Evolutionary conservation across 2,329 filamentous ascomycete genomes (phyloP).

Genomic region (Paracorniculantispora psalliotae): DNA sequence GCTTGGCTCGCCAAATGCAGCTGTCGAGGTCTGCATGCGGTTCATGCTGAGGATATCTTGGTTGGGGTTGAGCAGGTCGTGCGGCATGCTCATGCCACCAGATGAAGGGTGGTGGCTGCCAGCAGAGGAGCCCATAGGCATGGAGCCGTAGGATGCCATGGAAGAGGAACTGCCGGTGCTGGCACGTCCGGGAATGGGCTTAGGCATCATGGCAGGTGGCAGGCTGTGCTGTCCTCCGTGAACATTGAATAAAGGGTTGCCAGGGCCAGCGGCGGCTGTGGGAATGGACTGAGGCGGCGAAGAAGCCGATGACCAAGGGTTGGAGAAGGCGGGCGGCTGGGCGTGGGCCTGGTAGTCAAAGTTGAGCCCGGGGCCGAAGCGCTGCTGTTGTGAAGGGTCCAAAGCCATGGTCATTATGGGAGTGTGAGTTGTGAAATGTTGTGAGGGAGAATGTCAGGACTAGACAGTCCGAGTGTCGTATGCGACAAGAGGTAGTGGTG

Average conservation of each 20-base stretch:
- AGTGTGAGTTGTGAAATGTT: conserved; percentile 3
- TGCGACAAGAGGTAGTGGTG: conserved; percentile 11
- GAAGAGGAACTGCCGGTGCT: conserved; percentile 53
- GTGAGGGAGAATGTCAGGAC: conserved; percentile 10
- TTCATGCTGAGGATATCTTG: conserved; percentile 71
- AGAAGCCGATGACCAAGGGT: conserved; percentile 72
- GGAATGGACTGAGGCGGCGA: conserved; percentile 39
- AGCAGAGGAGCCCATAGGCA: conserved; percentile 70
- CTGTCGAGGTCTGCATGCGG: conserved; percentile 57
- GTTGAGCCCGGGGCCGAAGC: conserved; percentile 66
- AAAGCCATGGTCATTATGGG: conserved; percentile 89
- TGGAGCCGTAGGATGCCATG: conserved; percentile 66
- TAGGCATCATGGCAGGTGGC: conserved; percentile 50
- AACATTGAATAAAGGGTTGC: conserved; percentile 60
- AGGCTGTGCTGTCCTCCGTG: conserved; percentile 43
- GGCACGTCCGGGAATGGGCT: conserved; percentile 47
- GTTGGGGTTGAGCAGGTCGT: conserved; percentile 62
- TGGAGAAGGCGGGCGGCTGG: conserved; percentile 73
- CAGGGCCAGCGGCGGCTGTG: conserved; percentile 32
- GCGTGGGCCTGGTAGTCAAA: conserved; percentile 63
- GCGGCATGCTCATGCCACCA: conserved; percentile 32
- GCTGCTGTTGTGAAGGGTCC: conserved; percentile 82
- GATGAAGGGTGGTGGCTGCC: conserved; percentile 60
- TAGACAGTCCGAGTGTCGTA: conserved; percentile 15
- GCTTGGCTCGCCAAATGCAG: conserved; percentile 62